Evolutionary conservation across 306 rosid species (phyloP).

Genomic region (Rubus parviflorus): DNA sequence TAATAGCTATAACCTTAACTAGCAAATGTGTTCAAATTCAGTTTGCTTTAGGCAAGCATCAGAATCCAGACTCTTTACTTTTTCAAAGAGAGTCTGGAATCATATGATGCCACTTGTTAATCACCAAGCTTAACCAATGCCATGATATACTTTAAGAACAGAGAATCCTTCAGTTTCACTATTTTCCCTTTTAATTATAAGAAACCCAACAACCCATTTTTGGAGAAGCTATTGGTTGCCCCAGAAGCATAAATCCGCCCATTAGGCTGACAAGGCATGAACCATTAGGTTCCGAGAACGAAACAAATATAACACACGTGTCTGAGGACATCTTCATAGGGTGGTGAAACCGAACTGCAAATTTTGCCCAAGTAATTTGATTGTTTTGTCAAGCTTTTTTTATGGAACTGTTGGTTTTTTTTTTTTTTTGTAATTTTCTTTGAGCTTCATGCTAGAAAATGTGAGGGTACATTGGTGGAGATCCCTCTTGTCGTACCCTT

Average conservation of each 20-base stretch:
- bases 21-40: background rate
- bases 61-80: background rate
- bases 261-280: background rate
- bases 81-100: background rate
- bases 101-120: background rate
- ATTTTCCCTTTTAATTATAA: background rate
- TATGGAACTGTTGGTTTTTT: no score
- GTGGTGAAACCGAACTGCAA: no score
- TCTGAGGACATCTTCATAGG: no score
- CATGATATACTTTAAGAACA: background rate
- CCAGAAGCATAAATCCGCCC: background rate
- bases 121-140: background rate
- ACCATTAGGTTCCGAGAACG: background rate
- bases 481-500: no score
- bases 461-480: no score
- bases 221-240: background rate
- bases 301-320: background rate
- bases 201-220: background rate
- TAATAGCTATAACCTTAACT: background rate
- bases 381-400: no score
- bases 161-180: background rate
- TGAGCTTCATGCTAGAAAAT: no score
- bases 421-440: no score
- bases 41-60: slow-evolving; percentile 1
- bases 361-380: no score